Evolutionary conservation across 176 grass and related monocot genomes (phyloP).

Genomic region (Musa acuminata): DNA sequence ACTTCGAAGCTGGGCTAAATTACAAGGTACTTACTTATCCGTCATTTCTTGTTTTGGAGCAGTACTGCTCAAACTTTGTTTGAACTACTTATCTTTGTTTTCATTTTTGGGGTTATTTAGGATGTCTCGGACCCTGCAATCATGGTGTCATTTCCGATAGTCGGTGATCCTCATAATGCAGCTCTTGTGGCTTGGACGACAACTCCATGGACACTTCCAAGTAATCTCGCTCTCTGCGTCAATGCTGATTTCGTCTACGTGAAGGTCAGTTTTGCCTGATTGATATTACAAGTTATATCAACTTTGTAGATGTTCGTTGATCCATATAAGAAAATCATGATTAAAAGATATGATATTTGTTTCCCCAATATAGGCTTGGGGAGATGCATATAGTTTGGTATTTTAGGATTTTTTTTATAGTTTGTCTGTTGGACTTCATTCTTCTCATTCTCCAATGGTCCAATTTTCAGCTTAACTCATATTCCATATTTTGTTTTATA

Average conservation of each 20-base stretch:
- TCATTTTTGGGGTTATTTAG: slow-evolving; percentile 27
- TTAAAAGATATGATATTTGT: too few species aligned
- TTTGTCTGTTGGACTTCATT: too few species aligned
- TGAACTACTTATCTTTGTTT: background rate
- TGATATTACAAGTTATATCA: background rate
- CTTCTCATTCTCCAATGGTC: too few species aligned
- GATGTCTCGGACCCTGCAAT: slow-evolving; percentile 78
- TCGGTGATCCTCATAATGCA: slow-evolving; percentile 54
- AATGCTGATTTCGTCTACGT: slow-evolving; percentile 73
- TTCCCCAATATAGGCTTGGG: too few species aligned
- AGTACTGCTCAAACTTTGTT: background rate
- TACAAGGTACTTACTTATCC: slow-evolving; percentile 74
- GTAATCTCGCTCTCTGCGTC: slow-evolving; percentile 91
- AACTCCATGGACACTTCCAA: slow-evolving; percentile 95
- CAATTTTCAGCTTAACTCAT: too few species aligned
- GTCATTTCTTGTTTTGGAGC: background rate
- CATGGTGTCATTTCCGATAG: slow-evolving; percentile 73
- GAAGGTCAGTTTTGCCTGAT: slow-evolving; percentile 39
- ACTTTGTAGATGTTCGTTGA: background rate
- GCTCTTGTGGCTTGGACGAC: slow-evolving; percentile 95
- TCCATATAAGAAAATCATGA: too few species aligned
- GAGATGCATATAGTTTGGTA: too few species aligned
- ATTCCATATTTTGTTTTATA: too few species aligned
- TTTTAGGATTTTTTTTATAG: too few species aligned
- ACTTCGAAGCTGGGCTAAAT: slow-evolving; percentile 79